Conservation (phyloP, 805 yeast genomes). For the Lipomyces lipofer region DNA sequence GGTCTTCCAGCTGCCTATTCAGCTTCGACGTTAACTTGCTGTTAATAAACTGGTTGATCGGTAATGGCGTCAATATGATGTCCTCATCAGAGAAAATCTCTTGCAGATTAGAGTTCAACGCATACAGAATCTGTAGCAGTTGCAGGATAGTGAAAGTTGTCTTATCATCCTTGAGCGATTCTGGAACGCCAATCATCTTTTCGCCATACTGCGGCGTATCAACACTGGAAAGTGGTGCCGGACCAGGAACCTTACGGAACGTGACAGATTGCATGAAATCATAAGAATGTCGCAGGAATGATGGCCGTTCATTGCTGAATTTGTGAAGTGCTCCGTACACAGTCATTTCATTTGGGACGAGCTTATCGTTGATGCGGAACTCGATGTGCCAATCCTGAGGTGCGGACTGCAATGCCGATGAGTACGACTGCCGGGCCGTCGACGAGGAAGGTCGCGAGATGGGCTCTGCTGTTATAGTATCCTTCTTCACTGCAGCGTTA, state of each 20-base stretch:
- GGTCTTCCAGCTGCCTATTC: slow-evolving; percentile 85
- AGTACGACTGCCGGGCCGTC: slow-evolving; percentile 22
- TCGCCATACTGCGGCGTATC: slow-evolving; percentile 16
- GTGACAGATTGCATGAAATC: slow-evolving; percentile 10
- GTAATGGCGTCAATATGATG: slow-evolving; percentile 14
- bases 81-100: slow-evolving; percentile 27
- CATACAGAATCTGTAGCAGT: slow-evolving; percentile 35
- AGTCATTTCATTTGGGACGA: slow-evolving; percentile 62
- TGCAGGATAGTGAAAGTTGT: slow-evolving; percentile 31
- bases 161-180: slow-evolving; percentile 16
- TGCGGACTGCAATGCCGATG: slow-evolving; percentile 24
- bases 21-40: slow-evolving; percentile 83
- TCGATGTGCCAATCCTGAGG: slow-evolving; percentile 46
- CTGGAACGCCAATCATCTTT: slow-evolving; percentile 11
- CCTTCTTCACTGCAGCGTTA: neutral
- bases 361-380: slow-evolving; percentile 56
- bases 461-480: neutral
- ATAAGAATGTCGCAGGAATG: neutral
- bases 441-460: slow-evolving; percentile 4
- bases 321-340: slow-evolving; percentile 69
- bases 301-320: slow-evolving; percentile 38
- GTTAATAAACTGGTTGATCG: slow-evolving; percentile 54
- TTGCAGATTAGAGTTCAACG: slow-evolving; percentile 33
- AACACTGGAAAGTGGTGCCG: slow-evolving; percentile 6
- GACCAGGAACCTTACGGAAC: slow-evolving; percentile 22